Evolutionary conservation across 257 asterid genomes (phyloP).

Genomic region (Handroanthus guayacan): DNA sequence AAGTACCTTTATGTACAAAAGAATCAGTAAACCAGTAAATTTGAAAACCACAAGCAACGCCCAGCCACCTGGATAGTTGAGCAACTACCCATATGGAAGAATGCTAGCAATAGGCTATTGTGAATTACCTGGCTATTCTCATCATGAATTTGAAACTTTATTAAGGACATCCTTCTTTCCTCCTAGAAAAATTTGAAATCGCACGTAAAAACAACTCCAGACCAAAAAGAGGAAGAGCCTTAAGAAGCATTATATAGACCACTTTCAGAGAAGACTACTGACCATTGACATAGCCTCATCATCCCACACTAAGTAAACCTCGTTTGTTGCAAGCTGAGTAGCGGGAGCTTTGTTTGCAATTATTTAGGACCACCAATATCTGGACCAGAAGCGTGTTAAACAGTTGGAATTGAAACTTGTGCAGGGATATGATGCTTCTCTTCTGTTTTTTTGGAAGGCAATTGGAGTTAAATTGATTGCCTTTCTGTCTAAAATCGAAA

Average conservation of each 20-base stretch:
- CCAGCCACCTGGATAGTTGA: background rate
- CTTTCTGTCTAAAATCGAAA: background rate
- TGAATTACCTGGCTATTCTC: constrained; percentile 15
- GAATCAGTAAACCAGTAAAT: no score
- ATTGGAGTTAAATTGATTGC: no score
- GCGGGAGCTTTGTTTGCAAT: background rate
- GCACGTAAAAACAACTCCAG: constrained; percentile 14
- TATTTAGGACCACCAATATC: background rate
- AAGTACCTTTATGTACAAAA: background rate
- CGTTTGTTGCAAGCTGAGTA: background rate
- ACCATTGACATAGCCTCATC: constrained; percentile 3
- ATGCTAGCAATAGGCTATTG: background rate
- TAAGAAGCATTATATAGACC: background rate
- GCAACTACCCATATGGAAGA: background rate
- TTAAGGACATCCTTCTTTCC: constrained; percentile 75
- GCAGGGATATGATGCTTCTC: no score
- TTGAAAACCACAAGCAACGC: background rate
- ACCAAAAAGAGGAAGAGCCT: background rate
- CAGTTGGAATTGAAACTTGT: no score
- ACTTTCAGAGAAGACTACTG: background rate
- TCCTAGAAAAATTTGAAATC: constrained; percentile 42
- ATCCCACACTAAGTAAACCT: constrained; percentile 2
- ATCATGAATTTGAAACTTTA: constrained; percentile 67
- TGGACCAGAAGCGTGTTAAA: background rate
- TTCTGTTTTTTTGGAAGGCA: no score